phyloP scores from a whole-genome alignment of 2,329 filamentous ascomycete species.

The Colletotrichum horii region DNA sequence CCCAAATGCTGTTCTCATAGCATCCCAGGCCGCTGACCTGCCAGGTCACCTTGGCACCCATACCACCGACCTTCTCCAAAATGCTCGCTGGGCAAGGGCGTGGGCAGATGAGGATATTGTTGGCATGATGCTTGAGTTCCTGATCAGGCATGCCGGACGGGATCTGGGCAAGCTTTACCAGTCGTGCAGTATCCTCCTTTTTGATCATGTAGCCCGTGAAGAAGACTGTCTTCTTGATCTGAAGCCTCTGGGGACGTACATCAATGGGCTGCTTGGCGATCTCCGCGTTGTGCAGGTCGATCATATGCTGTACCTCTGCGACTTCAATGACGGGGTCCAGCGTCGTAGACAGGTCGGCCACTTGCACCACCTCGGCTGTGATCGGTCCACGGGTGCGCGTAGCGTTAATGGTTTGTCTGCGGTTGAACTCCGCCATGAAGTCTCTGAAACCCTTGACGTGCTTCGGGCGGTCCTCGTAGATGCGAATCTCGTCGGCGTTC shows the following conservation, averaged over 20 bases:
- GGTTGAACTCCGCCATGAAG: constrained; percentile 83
- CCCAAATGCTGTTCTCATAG: constrained; percentile 86
- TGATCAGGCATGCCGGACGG: constrained; percentile 66
- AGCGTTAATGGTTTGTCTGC: constrained; percentile 45
- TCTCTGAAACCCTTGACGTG: constrained; percentile 84
- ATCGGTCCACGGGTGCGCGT: constrained; percentile 67
- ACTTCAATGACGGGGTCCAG: constrained; percentile 82
- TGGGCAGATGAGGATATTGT: constrained; percentile 89
- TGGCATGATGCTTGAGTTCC: constrained; percentile 82
- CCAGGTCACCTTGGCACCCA: constrained; percentile 85
- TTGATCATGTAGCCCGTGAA: constrained; percentile 92
- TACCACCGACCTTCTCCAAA: constrained; percentile 83
- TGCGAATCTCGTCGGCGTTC: constrained; percentile 79
- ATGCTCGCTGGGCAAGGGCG: constrained; percentile 75
- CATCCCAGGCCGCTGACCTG: constrained; percentile 78
- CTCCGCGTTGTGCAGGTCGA: constrained; percentile 82
- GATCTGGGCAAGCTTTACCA: constrained; percentile 73
- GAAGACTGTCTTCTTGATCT: constrained; percentile 86
- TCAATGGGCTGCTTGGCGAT: constrained; percentile 43
- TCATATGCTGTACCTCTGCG: constrained; percentile 84
- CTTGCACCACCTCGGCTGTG: constrained; percentile 81
- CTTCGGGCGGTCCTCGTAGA: constrained; percentile 71
- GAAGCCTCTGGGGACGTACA: constrained; percentile 52
- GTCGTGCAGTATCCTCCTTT: constrained; percentile 71
- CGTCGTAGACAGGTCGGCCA: constrained; percentile 74